Evolutionary conservation across 108 stramenopile genomes (phyloP).

Genomic region (Licmophora abbreviata): DNA sequence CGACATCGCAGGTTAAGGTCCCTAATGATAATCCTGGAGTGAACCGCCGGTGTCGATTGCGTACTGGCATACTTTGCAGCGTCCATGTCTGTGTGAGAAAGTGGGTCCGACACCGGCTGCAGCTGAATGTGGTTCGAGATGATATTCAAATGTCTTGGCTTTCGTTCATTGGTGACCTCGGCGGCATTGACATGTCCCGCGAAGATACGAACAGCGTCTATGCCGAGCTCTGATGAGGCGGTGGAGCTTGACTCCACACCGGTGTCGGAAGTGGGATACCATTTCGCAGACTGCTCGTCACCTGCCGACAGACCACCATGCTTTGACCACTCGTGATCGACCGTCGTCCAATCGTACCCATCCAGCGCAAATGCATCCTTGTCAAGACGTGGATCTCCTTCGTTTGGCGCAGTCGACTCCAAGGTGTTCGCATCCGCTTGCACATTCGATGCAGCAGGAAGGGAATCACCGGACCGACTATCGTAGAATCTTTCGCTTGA

Average conservation of each 20-base stretch:
- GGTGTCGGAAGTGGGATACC: conserved; percentile 22
- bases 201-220: background rate
- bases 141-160: too few relatives aligned
- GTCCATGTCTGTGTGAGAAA: conserved; percentile 49
- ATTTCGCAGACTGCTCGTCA: conserved; percentile 56
- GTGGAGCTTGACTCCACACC: too few relatives aligned
- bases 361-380: conserved; percentile 26
- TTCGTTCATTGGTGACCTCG: background rate
- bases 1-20: conserved; percentile 49
- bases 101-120: conserved; percentile 40
- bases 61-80: conserved; percentile 40
- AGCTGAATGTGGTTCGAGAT: conserved; percentile 63
- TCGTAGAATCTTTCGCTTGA: background rate
- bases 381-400: background rate
- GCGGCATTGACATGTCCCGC: background rate
- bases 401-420: background rate
- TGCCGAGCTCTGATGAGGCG: background rate
- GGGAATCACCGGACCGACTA: background rate
- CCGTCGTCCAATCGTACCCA: conserved; percentile 73
- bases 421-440: background rate
- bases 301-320: conserved; percentile 44
- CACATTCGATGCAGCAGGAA: too few relatives aligned
- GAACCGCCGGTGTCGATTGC: conserved; percentile 21
- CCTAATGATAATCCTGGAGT: conserved; percentile 45
- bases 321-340: conserved; percentile 42